phyloP scores from a whole-genome alignment of 164 flowering plant genomes.

The Buxus sempervirens region DNA sequence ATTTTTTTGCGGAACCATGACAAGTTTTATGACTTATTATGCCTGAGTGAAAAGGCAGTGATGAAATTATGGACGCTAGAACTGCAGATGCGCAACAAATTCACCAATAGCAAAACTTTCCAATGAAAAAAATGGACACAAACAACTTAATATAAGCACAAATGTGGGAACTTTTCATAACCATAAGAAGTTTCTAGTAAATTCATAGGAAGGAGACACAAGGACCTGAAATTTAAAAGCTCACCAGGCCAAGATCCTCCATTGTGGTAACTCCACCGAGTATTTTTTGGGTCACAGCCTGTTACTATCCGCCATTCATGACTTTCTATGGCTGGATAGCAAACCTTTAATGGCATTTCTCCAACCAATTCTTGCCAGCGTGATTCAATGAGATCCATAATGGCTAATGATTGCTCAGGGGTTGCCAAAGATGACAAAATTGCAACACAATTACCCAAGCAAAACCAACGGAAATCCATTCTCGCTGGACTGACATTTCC shows the following conservation, averaged over 20 bases:
- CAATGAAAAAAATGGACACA: neutral
- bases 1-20: too few relatives aligned
- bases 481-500: conserved; percentile 53
- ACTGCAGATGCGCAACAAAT: neutral
- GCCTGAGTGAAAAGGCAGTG: too few relatives aligned
- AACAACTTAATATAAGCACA: neutral
- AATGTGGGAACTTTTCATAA: neutral
- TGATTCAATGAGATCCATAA: conserved; percentile 53
- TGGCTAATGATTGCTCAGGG: conserved; percentile 50
- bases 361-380: conserved; percentile 63
- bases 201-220: neutral
- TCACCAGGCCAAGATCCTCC: conserved; percentile 66
- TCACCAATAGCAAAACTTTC: neutral
- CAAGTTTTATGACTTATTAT: too few relatives aligned
- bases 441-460: conserved; percentile 50
- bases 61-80: neutral
- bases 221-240: neutral
- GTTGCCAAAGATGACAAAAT: conserved; percentile 51
- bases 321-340: conserved; percentile 49
- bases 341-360: conserved; percentile 54
- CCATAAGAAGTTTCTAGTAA: neutral
- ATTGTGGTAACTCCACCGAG: conserved; percentile 58
- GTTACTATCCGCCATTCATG: conserved; percentile 53
- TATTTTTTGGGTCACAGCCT: conserved; percentile 55
- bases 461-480: conserved; percentile 60